Evolutionary conservation across 495 filamentous ascomycete species (phyloP).

Genomic region (Penicillium chermesinum): DNA sequence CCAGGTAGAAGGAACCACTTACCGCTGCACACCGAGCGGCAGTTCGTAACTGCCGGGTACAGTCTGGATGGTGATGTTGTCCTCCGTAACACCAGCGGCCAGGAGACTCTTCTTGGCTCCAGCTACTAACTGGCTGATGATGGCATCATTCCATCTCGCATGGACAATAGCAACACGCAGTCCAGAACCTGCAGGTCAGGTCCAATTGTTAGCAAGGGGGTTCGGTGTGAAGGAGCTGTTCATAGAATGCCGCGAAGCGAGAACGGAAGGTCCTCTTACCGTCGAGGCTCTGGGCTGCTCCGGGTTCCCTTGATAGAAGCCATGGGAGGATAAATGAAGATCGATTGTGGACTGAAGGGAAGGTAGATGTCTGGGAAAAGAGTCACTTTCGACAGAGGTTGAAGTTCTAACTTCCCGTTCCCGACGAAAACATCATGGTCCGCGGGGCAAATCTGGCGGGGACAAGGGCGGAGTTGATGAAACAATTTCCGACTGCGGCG

Average conservation of each 20-base stretch:
- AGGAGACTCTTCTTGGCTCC: constrained; percentile 62
- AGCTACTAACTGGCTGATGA: constrained; percentile 73
- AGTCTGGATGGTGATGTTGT: constrained; percentile 81
- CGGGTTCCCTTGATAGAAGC: constrained; percentile 55
- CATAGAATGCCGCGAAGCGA: not conserved
- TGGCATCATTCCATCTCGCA: constrained; percentile 82
- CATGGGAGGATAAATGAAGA: constrained; percentile 19
- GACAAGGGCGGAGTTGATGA: constrained; percentile 22
- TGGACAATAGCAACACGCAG: constrained; percentile 93
- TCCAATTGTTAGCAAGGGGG: not conserved
- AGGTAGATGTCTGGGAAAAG: not conserved
- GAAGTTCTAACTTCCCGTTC: not conserved
- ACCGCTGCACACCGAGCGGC: constrained; percentile 81
- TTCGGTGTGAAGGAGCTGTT: not conserved
- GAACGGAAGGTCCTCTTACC: too few relatives aligned
- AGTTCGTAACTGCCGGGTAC: constrained; percentile 95
- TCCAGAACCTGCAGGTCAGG: constrained; percentile 53
- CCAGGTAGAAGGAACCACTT: constrained; percentile 10
- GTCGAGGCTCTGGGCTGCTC: constrained; percentile 45
- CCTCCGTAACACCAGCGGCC: constrained; percentile 71
- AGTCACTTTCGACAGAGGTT: not conserved
- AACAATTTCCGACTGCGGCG: constrained; percentile 8
- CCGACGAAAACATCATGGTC: constrained; percentile 20
- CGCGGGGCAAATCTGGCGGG: constrained; percentile 12
- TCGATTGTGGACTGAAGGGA: not conserved